A percentile compares a stretch with the other conserved stretches of the same genome.
These are phyloP conservation scores for Pogostemon cablin DNA, from an alignment of 257 asterid genomes.

Conservation along the genomic window DNA sequence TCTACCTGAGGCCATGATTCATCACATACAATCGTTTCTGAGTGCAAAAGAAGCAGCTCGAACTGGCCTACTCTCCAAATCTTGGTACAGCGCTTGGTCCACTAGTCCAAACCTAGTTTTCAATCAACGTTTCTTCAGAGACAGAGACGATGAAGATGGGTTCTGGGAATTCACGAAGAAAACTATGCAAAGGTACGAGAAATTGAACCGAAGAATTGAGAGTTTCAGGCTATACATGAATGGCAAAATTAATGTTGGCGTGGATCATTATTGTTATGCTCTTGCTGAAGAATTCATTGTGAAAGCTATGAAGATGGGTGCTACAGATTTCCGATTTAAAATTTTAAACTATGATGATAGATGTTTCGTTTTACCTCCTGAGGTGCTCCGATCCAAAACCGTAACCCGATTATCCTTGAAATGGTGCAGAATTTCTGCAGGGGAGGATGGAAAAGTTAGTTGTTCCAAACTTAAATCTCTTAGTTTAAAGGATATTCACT, in stretches of 20 bases:
- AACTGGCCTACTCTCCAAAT: no score
- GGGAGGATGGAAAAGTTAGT: background rate
- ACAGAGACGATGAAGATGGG: background rate
- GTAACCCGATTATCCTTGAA: background rate
- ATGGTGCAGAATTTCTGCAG: background rate
- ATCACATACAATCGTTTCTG: no score
- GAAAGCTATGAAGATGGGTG: slow-evolving; percentile 16
- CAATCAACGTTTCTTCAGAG: background rate
- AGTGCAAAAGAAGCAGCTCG: no score
- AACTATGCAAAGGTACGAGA: slow-evolving; percentile 17
- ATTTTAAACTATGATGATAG: background rate
- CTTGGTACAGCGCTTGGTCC: no score
- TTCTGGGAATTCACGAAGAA: background rate
- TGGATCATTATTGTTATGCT: background rate
- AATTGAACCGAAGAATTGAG: slow-evolving; percentile 1
- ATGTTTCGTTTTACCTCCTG: background rate
- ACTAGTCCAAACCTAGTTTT: background rate
- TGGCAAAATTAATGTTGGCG: no score
- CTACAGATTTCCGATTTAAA: background rate
- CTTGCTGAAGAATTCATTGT: slow-evolving; percentile 13
- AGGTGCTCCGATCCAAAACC: background rate
- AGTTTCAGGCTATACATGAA: background rate
- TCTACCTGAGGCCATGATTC: no score
- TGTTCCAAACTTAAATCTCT: slow-evolving; percentile 17
- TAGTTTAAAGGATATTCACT: background rate